A percentile compares a stretch with the other conserved stretches of the same genome.
phyloP scores from a whole-genome alignment of 768 basidiomycete species.

The Psilocybe subaeruginosa region DNA sequence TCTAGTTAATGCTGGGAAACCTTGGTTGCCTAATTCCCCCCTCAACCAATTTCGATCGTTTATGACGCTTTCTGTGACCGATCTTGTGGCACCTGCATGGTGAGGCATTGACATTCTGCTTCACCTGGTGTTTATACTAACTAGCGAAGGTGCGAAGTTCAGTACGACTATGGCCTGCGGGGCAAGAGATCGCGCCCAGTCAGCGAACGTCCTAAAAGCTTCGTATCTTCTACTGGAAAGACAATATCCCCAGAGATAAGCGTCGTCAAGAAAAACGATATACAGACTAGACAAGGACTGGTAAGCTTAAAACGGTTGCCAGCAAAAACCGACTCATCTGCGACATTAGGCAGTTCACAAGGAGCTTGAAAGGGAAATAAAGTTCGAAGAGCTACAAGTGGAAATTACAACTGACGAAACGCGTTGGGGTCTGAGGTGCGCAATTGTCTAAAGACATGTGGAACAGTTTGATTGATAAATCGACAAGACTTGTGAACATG shows the following conservation, averaged over 20 bases:
- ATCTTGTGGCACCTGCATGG: slow-evolving; percentile 66
- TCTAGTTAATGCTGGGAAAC: background rate
- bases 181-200: slow-evolving; percentile 56
- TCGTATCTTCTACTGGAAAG: slow-evolving; percentile 61
- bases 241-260: slow-evolving; percentile 54
- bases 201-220: slow-evolving; percentile 53
- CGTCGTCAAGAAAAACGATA: slow-evolving; percentile 59
- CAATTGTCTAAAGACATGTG: background rate
- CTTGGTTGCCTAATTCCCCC: slow-evolving; percentile 33
- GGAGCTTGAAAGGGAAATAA: slow-evolving; percentile 73
- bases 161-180: slow-evolving; percentile 75
- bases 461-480: background rate
- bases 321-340: background rate
- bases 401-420: slow-evolving; percentile 62
- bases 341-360: slow-evolving; percentile 69
- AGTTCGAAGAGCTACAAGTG: slow-evolving; percentile 58
- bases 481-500: slow-evolving; percentile 71
- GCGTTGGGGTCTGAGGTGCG: slow-evolving; percentile 76
- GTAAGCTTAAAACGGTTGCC: slow-evolving; percentile 31
- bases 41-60: slow-evolving; percentile 45
- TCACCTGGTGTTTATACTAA: background rate
- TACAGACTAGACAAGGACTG: slow-evolving; percentile 52
- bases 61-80: slow-evolving; percentile 60
- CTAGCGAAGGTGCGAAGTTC: slow-evolving; percentile 71
- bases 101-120: slow-evolving; percentile 28